phyloP scores from a whole-genome alignment of 495 filamentous ascomycete genomes.

The Penicillium crystallinum region DNA sequence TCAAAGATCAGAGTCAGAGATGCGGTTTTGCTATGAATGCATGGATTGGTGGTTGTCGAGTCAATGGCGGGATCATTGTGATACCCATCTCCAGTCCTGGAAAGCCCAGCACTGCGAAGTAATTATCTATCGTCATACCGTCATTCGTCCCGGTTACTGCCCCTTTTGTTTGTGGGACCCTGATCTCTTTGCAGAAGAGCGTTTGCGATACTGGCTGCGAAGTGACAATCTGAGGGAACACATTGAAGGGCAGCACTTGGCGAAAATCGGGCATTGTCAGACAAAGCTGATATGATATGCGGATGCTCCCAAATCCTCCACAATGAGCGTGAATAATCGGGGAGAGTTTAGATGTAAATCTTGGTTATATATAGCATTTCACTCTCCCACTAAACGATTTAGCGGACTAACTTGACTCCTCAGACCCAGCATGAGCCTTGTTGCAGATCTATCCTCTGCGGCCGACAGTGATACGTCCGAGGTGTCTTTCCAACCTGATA shows the following conservation, averaged over 20 bases:
- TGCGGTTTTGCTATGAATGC: slow-evolving; percentile 9
- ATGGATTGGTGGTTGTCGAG: slow-evolving; percentile 2
- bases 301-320: not conserved
- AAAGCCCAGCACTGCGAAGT: slow-evolving; percentile 6
- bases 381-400: too few species aligned
- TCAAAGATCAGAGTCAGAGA: not conserved
- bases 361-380: too few species aligned
- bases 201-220: slow-evolving; percentile 1
- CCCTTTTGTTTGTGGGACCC: slow-evolving; percentile 6
- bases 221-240: slow-evolving; percentile 7
- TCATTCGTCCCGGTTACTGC: slow-evolving; percentile 7
- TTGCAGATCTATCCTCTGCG: slow-evolving; percentile 2
- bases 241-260: slow-evolving; percentile 1
- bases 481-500: slow-evolving; percentile 5
- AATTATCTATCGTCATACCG: slow-evolving; percentile 6
- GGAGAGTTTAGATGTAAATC: too few species aligned
- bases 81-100: not conserved
- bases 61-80: slow-evolving; percentile 5
- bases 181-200: not conserved
- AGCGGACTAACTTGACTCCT: too few species aligned
- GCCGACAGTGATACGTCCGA: slow-evolving; percentile 6
- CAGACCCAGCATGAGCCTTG: not conserved
- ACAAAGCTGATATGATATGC: not conserved
- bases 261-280: not conserved
- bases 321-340: not conserved